Conservation (phyloP, 1,139 yeast genomes). For the Casaregolazyma lundiana region DNA sequence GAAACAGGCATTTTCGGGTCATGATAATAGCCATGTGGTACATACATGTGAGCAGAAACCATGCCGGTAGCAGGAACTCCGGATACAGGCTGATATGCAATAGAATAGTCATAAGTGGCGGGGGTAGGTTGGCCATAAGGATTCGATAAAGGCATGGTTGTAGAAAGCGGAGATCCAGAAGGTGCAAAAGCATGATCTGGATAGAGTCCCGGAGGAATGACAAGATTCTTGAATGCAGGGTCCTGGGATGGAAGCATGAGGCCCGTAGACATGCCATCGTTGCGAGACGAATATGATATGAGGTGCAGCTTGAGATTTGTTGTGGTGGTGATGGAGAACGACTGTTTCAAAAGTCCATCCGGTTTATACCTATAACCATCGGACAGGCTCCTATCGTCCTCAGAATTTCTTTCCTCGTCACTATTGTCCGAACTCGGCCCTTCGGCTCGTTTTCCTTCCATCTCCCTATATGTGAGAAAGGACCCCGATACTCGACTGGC, state of each 20-base stretch:
- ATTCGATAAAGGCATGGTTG: constrained; percentile 16
- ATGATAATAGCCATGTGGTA: constrained; percentile 10
- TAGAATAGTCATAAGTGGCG: constrained; percentile 5
- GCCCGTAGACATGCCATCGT: constrained; percentile 26
- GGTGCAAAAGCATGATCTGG: constrained; percentile 33
- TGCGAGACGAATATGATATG: constrained; percentile 46
- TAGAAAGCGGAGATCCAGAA: constrained; percentile 12
- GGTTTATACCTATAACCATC: constrained; percentile 39
- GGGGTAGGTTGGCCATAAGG: constrained; percentile 16
- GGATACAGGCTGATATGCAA: background rate
- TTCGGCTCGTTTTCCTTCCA: constrained; percentile 38
- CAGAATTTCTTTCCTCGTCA: constrained; percentile 17
- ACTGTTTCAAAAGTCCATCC: constrained; percentile 56
- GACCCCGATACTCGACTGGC: constrained; percentile 66
- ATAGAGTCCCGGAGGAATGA: constrained; percentile 39
- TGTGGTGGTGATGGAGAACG: constrained; percentile 51
- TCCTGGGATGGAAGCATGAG: constrained; percentile 41
- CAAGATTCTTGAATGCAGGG: constrained; percentile 32
- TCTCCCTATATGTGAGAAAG: constrained; percentile 60
- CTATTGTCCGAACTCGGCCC: constrained; percentile 7
- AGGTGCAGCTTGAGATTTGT: constrained; percentile 52
- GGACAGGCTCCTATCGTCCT: constrained; percentile 18
- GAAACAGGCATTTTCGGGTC: constrained; percentile 1
- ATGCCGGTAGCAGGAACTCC: background rate
- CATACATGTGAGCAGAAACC: background rate